Evolutionary conservation across 2,329 filamentous ascomycete species (phyloP), one percentile per base, ranked within the genome.

Genomic region (Ophiostoma perfectum): DNA sequence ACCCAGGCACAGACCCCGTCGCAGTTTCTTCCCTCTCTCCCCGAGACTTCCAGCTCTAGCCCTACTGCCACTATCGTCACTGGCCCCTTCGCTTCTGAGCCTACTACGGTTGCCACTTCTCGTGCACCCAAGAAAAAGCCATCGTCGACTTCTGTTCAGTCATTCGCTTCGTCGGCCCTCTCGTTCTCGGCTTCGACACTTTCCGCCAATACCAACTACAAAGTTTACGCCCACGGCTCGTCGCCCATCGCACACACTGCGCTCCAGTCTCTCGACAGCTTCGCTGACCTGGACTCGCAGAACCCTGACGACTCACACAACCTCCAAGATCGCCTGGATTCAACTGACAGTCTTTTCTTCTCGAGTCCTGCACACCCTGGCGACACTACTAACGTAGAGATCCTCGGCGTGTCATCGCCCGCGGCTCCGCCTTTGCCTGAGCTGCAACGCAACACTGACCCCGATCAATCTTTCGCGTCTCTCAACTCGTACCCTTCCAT

Each of bases 171-270:
- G 14, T 60, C 70, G 4, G 67, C 69, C 7, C 67, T 70, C 38
- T 71, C 71, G 11, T 78, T 75, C 62, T 81, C 82, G 14, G 83
- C 82, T 5, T 82, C 83, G 11, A 84, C 82, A 3, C 71, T 79
- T 2, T 83, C 82, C 16, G 82, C 84, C 55, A 80, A 78, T 16
- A 80, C 82, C 62, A 86, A 87, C 73, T 84, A 85, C 79, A 82
- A 84, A 73, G 77, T 84, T 27, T 82, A 85, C 72, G 80, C 78
- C 49, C 80, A 80, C 68, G 83, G 81, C 72, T 81, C 81, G 36
- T 78, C 80, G 58, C 75, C 77, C 49, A 74, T 77, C 39, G 68
- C 64, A 3, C 44, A 55, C 39, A 58, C 64, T 41, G 60, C 16
- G 16, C 60, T n/a, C 16, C 38, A 62, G 58, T 41, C 38, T 16